These are phyloP conservation scores for Gossypium longicalyx DNA, from an alignment of 345 rosid species.

Conservation along the genomic window DNA sequence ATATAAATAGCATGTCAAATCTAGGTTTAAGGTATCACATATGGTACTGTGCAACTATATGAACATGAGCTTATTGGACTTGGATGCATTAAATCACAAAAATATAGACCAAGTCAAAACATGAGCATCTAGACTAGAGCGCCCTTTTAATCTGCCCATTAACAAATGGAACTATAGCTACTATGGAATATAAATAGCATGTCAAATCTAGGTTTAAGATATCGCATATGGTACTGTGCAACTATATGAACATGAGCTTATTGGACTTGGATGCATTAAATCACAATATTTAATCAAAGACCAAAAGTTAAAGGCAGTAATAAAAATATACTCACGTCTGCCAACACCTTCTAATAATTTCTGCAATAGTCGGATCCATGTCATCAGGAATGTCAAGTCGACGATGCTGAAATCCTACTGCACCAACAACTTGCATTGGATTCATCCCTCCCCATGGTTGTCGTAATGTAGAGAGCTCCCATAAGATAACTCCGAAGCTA, in stretches of 20 bases:
- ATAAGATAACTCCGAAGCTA: conserved; percentile 89
- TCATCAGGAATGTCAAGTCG: conserved; percentile 72
- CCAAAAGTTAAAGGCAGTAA: not conserved
- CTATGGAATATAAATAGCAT: not conserved
- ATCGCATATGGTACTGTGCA: not conserved
- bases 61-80: not conserved
- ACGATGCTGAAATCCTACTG: conserved; percentile 96
- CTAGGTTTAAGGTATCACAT: not conserved
- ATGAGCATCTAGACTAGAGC: not conserved
- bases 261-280: not conserved
- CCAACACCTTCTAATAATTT: conserved; percentile 82
- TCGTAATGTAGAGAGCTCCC: conserved; percentile 80
- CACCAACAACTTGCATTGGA: conserved; percentile 98
- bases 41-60: not conserved
- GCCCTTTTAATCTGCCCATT: not conserved
- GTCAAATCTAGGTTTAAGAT: not conserved
- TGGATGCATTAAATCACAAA: not conserved
- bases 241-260: not conserved
- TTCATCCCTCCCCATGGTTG: conserved; percentile 99
- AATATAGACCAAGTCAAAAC: not conserved
- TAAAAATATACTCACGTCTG: conserved; percentile 65
- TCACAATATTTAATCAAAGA: not conserved
- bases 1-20: not conserved
- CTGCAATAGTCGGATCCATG: conserved; percentile 66
- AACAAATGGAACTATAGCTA: not conserved